Percentiles rank a stretch among this genome's conserved stretches.
These are phyloP conservation scores for Epichloe bromicola DNA, from an alignment of 2,329 filamentous ascomycete genomes.

Conservation along the genomic window DNA sequence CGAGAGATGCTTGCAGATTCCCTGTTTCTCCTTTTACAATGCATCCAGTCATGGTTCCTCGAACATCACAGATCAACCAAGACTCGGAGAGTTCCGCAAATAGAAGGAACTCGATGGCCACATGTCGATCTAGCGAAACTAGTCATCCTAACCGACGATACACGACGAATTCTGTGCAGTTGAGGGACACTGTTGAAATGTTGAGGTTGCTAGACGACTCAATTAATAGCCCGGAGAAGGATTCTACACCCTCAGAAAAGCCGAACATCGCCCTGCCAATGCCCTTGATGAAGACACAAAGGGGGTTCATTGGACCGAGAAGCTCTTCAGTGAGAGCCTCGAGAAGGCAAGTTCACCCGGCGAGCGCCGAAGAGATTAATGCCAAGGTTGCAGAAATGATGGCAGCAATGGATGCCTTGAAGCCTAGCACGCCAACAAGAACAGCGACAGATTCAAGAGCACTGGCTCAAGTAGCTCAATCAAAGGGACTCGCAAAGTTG, in stretches of 20 bases:
- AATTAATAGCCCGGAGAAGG: background rate
- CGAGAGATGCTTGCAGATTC: background rate
- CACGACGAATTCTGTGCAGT: constrained; percentile 5
- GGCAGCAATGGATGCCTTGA: constrained; percentile 21
- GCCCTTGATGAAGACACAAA: background rate
- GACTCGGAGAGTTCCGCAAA: background rate
- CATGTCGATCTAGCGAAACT: background rate
- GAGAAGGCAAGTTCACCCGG: background rate
- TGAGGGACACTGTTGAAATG: background rate
- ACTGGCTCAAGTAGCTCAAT: constrained; percentile 16
- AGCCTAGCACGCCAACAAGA: constrained; percentile 13
- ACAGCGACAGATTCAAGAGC: constrained; percentile 10
- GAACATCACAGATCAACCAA: background rate
- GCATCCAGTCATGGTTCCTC: constrained; percentile 4
- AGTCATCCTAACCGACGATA: constrained; percentile 1
- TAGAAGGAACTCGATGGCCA: constrained; percentile 3
- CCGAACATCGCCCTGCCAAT: background rate
- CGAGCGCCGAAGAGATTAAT: constrained; percentile 16
- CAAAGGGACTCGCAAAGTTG: constrained; percentile 21
- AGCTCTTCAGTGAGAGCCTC: background rate
- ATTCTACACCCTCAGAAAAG: background rate
- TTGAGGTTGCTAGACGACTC: constrained; percentile 3
- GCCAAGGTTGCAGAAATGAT: constrained; percentile 25
- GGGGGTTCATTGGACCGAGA: background rate
- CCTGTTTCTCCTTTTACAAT: constrained; percentile 5